These are phyloP conservation scores for Tolypocladium tropicale DNA, from an alignment of 2,329 filamentous ascomycete genomes.

Conservation along the genomic window DNA sequence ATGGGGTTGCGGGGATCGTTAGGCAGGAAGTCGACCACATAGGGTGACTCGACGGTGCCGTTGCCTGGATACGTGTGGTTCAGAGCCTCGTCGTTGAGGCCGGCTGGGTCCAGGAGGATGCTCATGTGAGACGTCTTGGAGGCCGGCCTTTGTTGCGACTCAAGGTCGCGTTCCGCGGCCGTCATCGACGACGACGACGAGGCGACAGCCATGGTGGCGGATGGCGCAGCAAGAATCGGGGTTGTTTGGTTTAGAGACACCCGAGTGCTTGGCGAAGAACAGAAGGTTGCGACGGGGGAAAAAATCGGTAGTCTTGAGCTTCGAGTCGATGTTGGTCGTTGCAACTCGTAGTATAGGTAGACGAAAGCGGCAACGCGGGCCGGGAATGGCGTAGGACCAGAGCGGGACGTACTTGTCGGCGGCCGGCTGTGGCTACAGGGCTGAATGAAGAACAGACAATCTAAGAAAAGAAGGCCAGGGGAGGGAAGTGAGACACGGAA, in stretches of 20 bases:
- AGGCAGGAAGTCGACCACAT: constrained; percentile 56
- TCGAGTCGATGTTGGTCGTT: not conserved
- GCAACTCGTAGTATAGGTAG: no score
- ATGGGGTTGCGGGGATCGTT: constrained; percentile 59
- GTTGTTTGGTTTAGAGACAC: not conserved
- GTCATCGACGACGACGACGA: constrained; percentile 8
- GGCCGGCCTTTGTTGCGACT: constrained; percentile 25
- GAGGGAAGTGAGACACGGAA: not conserved
- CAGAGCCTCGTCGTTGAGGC: constrained; percentile 46
- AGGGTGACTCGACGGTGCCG: constrained; percentile 59
- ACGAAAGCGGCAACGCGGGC: not conserved
- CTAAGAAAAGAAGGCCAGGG: not conserved
- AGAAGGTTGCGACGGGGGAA: not conserved
- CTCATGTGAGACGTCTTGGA: constrained; percentile 34
- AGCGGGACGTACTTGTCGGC: not conserved
- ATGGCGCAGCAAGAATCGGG: not conserved
- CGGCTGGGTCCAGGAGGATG: constrained; percentile 46
- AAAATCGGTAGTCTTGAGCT: not conserved
- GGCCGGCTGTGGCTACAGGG: not conserved
- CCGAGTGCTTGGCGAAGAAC: not conserved
- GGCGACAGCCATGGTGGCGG: constrained; percentile 3
- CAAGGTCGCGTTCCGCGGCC: constrained; percentile 28
- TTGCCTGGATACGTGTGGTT: constrained; percentile 45
- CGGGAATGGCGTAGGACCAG: not conserved
- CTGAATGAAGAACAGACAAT: not conserved